Evolutionary conservation across 1,139 yeast species (phyloP).

Genomic region (Wickerhamomyces sp.): DNA sequence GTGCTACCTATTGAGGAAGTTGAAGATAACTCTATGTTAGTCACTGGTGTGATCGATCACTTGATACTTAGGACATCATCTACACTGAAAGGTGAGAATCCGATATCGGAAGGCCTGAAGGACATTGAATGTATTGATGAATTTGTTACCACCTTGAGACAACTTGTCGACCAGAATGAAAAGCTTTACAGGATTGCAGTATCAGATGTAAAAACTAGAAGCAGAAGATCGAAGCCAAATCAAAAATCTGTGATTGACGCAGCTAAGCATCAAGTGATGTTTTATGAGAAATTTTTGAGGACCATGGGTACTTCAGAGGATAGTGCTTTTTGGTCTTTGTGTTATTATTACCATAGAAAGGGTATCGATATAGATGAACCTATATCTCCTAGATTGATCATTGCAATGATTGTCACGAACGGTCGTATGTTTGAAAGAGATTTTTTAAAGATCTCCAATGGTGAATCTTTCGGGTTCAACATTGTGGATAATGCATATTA

Average conservation of each 20-base stretch:
- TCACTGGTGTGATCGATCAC: slow-evolving; percentile 63
- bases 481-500: slow-evolving; percentile 30
- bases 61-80: slow-evolving; percentile 22
- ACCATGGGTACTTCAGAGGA: slow-evolving; percentile 27
- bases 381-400: slow-evolving; percentile 34
- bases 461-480: slow-evolving; percentile 38
- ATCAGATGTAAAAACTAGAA: slow-evolving; percentile 59
- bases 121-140: slow-evolving; percentile 19
- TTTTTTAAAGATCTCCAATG: slow-evolving; percentile 40
- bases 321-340: slow-evolving; percentile 31
- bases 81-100: slow-evolving; percentile 12
- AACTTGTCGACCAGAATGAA: slow-evolving; percentile 21
- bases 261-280: slow-evolving; percentile 52
- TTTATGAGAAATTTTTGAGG: slow-evolving; percentile 44
- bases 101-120: slow-evolving; percentile 28
- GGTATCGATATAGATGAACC: slow-evolving; percentile 43
- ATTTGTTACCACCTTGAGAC: slow-evolving; percentile 21
- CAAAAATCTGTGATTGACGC: slow-evolving; percentile 43
- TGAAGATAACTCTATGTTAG: slow-evolving; percentile 31
- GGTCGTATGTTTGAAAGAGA: slow-evolving; percentile 37
- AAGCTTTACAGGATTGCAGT: slow-evolving; percentile 27
- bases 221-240: slow-evolving; percentile 35
- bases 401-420: slow-evolving; percentile 31
- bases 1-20: slow-evolving; percentile 23
- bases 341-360: slow-evolving; percentile 42